Evolutionary conservation across 805 yeast genomes (phyloP), one percentile per base, ranked within the genome.

Genomic region (Ogataea glucozyma): DNA sequence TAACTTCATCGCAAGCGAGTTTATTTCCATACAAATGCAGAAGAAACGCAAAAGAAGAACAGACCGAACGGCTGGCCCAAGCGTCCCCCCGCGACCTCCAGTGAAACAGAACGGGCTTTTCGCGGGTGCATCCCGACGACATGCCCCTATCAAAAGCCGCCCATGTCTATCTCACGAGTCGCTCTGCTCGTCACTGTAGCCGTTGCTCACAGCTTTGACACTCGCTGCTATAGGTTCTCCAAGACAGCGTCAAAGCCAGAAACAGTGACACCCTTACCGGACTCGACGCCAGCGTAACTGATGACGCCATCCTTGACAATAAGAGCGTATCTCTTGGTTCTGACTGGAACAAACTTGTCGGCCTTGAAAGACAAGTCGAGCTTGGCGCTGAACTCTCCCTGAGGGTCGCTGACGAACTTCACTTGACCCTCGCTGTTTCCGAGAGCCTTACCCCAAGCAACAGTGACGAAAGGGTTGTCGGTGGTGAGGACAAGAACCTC

Each of bases 271-370:
- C 61, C 76, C 33, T 37, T 44, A 26, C 64, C 68, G 9, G 68
- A 58, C 62, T 77, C 83, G 46, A 62, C 64, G 49, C 75, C 80
- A 13, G 55, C 41, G 43, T 67, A 66, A 26, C 49, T 48, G 41
- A 65, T 53, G 16, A 46, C 45, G 24, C 66, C 66, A 32, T 63
- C 57, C 40, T 79, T 81, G 40, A 85, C 80, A 48, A 88, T 70
- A 44, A 83, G 68, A 32, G 91, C 88, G 67, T 80, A 87, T 67
- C 96, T 78, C 50, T 73, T 71, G 41, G 86, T 77, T 68, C 90
- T 76, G 44, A 66, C 60, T 18, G 83, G 81, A 49, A 78, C 63
- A 20, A 79, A 86, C 41, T 60, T 69, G 17, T 72, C 72, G 39
- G 77, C 74, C 43, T 75, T 70, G 40, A 73, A 61, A 32, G 72